Conservation (phyloP, 257 asterid species). For the Euphrasia confusa region DNA sequence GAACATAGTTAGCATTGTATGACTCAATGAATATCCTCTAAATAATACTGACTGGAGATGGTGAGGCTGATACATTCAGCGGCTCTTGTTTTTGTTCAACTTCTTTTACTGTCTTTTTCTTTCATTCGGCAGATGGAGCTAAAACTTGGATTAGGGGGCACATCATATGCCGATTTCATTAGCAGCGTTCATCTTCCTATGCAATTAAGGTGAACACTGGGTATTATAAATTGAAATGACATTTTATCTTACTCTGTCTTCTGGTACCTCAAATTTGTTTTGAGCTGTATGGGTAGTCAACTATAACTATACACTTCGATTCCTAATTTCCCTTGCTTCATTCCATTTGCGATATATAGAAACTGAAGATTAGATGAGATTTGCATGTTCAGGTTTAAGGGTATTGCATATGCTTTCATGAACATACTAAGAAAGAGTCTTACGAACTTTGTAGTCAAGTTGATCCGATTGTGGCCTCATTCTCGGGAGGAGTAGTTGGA, state of each 20-base stretch:
- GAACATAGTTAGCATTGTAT: background rate
- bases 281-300: background rate
- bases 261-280: too few species aligned
- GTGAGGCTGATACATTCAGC: background rate
- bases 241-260: background rate
- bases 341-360: too few species aligned
- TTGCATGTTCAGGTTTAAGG: too few species aligned
- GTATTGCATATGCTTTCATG: background rate
- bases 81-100: conserved; percentile 15
- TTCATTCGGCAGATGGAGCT: conserved; percentile 55
- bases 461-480: conserved; percentile 97
- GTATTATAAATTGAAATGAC: conserved; percentile 1
- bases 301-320: background rate
- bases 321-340: background rate
- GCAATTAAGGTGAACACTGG: conserved; percentile 57
- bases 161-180: conserved; percentile 79
- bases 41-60: background rate
- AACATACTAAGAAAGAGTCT: background rate
- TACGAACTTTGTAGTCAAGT: conserved; percentile 55
- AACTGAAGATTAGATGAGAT: too few species aligned
- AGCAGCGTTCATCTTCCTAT: conserved; percentile 65
- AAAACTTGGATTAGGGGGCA: conserved; percentile 78
- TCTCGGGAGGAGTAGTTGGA: conserved; percentile 98
- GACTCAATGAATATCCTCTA: background rate
- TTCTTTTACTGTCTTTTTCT: conserved; percentile 9